Evolutionary conservation across 2,329 filamentous ascomycete species (phyloP).

Genomic region (Didymosphaeria variabile): DNA sequence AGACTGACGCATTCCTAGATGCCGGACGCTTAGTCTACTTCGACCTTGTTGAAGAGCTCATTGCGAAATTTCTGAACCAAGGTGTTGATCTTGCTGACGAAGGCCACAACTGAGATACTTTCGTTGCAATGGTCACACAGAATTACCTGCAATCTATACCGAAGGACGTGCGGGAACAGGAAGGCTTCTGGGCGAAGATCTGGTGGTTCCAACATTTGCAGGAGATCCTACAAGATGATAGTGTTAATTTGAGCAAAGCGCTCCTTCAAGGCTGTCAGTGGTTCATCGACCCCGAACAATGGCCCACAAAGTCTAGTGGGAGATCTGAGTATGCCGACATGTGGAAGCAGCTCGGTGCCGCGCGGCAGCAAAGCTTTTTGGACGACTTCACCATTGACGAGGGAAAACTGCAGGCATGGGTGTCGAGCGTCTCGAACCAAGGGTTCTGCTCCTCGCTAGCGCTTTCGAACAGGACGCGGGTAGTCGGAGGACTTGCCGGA

Average conservation of each 20-base stretch:
- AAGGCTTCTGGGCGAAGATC: slow-evolving; percentile 12
- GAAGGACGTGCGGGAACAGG: not conserved
- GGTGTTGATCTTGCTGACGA: slow-evolving; percentile 15
- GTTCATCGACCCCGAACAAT: slow-evolving; percentile 16
- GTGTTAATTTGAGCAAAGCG: not conserved
- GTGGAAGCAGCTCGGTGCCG: slow-evolving; percentile 6
- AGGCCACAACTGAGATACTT: not conserved
- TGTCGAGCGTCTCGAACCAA: not conserved
- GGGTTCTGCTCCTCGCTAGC: slow-evolving; percentile 5
- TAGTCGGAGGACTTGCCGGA: too few relatives aligned
- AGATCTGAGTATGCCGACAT: not conserved
- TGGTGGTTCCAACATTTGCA: slow-evolving; percentile 15
- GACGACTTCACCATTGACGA: slow-evolving; percentile 4
- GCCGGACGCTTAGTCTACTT: slow-evolving; percentile 12
- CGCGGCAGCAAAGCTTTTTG: slow-evolving; percentile 5
- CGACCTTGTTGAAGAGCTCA: not conserved
- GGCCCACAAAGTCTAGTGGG: not conserved
- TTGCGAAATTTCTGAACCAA: slow-evolving; percentile 1
- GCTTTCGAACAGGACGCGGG: too few relatives aligned
- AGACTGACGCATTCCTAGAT: not conserved
- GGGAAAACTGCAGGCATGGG: not conserved
- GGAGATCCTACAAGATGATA: slow-evolving; percentile 15
- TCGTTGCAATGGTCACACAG: slow-evolving; percentile 3
- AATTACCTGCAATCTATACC: not conserved
- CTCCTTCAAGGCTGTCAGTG: slow-evolving; percentile 6